Conservation (phyloP, 805 yeast genomes). For the Zygoascus tannicola region DNA sequence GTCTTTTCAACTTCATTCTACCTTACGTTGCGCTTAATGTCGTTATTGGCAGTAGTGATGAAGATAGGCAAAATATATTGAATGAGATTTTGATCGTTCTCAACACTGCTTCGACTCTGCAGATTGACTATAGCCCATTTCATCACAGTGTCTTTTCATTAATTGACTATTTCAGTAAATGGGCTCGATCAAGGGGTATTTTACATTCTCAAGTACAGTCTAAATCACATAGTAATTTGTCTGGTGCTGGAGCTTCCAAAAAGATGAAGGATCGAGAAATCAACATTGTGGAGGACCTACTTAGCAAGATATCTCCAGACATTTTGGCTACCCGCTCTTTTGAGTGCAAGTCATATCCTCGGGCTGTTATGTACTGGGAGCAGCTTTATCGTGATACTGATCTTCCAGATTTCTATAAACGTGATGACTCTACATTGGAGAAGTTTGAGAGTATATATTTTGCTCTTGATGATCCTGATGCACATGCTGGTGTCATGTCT, state of each 20-base stretch:
- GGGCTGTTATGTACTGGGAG: conserved; percentile 80
- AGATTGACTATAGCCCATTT: conserved; percentile 44
- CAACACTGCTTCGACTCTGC: conserved; percentile 31
- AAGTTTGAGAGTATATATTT: conserved; percentile 71
- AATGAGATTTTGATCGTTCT: conserved; percentile 56
- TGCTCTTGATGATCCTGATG: conserved; percentile 79
- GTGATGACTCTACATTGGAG: conserved; percentile 30
- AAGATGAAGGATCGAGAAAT: conserved; percentile 6
- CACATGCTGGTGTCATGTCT: conserved; percentile 76
- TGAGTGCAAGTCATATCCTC: conserved; percentile 75
- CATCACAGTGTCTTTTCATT: conserved; percentile 69
- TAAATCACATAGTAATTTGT: conserved; percentile 14
- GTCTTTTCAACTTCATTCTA: conserved; percentile 58
- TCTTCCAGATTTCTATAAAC: conserved; percentile 32
- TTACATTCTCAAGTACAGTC: conserved; percentile 4
- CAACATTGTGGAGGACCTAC: conserved; percentile 28
- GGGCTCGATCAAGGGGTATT: conserved; percentile 36
- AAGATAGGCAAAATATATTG: conserved; percentile 34
- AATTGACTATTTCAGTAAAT: conserved; percentile 73
- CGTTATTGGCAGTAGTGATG: conserved; percentile 40
- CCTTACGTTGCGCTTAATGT: conserved; percentile 69
- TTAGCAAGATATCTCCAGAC: conserved; percentile 52
- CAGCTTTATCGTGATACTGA: conserved; percentile 28
- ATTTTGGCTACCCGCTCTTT: conserved; percentile 69
- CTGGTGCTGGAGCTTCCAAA: conserved; percentile 19